phyloP scores from a whole-genome alignment of 306 rosid species.

The Mucuna pruriens region DNA sequence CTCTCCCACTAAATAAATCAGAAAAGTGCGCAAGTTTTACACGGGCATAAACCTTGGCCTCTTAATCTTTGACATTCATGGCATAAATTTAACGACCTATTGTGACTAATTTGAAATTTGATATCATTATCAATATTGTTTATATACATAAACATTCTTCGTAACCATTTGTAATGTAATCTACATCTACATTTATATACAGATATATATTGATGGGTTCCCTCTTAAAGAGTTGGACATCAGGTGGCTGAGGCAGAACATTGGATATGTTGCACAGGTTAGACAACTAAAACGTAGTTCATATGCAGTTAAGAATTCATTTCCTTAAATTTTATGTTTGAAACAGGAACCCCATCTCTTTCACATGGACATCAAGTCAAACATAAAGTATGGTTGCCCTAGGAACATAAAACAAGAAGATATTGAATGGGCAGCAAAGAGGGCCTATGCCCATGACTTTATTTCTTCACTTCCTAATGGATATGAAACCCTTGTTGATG shows the following conservation, averaged over 20 bases:
- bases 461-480: slow-evolving; percentile 78
- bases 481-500: slow-evolving; percentile 84
- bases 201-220: slow-evolving; percentile 78
- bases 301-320: neutral
- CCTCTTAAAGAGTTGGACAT: slow-evolving; percentile 76
- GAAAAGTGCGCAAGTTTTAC: neutral
- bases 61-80: neutral
- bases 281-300: slow-evolving; percentile 25
- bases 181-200: slow-evolving; percentile 30
- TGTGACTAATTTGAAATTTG: neutral
- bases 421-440: slow-evolving; percentile 82
- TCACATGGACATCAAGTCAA: slow-evolving; percentile 80
- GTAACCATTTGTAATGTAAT: neutral
- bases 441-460: slow-evolving; percentile 84
- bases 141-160: neutral
- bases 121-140: neutral
- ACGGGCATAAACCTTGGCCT: neutral
- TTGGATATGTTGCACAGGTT: slow-evolving; percentile 91
- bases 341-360: slow-evolving; percentile 84
- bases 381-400: slow-evolving; percentile 79
- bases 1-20: neutral
- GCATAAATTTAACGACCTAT: neutral
- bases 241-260: slow-evolving; percentile 85
- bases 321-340: slow-evolving; percentile 15
- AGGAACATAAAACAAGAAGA: slow-evolving; percentile 47